phyloP scores from a whole-genome alignment of 192 early-diverging fungal genomes.

The Coemansia nantahalensis region DNA sequence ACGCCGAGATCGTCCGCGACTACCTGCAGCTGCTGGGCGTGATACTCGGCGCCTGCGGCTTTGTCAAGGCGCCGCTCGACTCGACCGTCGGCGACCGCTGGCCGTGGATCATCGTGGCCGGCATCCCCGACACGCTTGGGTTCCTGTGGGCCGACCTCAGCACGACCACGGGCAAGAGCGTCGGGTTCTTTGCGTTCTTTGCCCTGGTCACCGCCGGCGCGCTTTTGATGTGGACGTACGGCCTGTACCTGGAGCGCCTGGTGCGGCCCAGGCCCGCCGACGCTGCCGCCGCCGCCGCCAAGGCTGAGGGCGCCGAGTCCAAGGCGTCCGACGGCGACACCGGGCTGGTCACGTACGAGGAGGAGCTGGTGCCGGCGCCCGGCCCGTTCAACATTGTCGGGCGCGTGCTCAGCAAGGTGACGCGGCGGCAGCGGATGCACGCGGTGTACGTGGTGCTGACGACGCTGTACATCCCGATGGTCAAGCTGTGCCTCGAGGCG shows the following conservation, averaged over 20 bases:
- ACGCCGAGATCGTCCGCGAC: conserved; percentile 47
- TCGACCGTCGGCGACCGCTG: conserved; percentile 33
- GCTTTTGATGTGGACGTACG: conserved; percentile 39
- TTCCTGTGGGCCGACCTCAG: conserved; percentile 50
- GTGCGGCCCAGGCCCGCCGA: not conserved
- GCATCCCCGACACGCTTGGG: conserved; percentile 38
- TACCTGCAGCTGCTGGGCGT: conserved; percentile 42
- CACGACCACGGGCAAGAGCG: conserved; percentile 44
- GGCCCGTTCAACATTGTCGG: conserved; percentile 33
- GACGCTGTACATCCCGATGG: conserved; percentile 51
- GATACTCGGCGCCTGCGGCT: conserved; percentile 33
- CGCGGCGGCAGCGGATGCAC: conserved; percentile 41
- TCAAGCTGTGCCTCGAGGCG: conserved; percentile 53
- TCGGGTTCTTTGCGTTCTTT: conserved; percentile 46
- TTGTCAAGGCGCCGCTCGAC: conserved; percentile 21
- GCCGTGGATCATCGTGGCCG: conserved; percentile 41
- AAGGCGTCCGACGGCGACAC: not conserved
- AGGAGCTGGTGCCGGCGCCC: conserved; percentile 30
- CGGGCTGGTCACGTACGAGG: conserved; percentile 34
- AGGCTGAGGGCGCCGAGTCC: not conserved
- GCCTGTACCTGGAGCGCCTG: conserved; percentile 31
- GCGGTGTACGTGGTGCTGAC: conserved; percentile 40
- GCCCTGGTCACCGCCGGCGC: conserved; percentile 13
- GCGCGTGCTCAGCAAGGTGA: conserved; percentile 25
- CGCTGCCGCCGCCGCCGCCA: not conserved